Conservation (phyloP, 169 alveolate species). For the Theileria orientalis region DNA sequence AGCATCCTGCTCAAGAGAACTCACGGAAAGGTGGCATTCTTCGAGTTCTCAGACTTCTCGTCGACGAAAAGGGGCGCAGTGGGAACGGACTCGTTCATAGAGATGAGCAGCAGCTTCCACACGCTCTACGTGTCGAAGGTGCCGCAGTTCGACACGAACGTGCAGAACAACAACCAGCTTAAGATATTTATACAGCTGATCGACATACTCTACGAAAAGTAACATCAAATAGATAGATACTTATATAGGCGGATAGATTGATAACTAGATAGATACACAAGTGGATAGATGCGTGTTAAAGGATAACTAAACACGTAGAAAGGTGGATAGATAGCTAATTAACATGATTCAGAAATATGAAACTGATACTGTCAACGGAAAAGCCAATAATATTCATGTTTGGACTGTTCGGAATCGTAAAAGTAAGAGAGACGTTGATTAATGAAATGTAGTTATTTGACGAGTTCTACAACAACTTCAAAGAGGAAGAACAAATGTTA, state of each 20-base stretch:
- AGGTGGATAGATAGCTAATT: not conserved
- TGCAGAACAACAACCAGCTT: constrained; percentile 27
- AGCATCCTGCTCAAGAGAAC: constrained; percentile 20
- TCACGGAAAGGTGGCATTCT: constrained; percentile 40
- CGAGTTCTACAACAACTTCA: not conserved
- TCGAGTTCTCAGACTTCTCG: constrained; percentile 34
- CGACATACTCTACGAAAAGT: constrained; percentile 56
- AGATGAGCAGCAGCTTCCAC: constrained; percentile 12
- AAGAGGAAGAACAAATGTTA: not conserved
- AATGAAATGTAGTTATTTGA: not conserved
- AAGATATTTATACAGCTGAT: constrained; percentile 53
- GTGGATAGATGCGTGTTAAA: not conserved
- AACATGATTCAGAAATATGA: constrained; percentile 7
- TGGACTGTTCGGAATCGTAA: constrained; percentile 52
- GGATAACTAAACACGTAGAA: not conserved
- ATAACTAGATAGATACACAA: too few species aligned
- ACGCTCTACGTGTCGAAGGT: constrained; percentile 39
- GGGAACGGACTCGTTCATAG: constrained; percentile 51
- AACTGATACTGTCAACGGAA: constrained; percentile 1
- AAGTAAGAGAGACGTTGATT: constrained; percentile 28
- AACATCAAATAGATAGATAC: not conserved
- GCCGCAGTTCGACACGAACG: constrained; percentile 54
- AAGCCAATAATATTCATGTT: constrained; percentile 40
- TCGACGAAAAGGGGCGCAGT: constrained; percentile 21
- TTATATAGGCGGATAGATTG: too few species aligned